Evolutionary conservation across 495 filamentous ascomycete genomes (phyloP), one percentile per base, ranked within the genome.

Genomic region (Penicillium ucsense): DNA sequence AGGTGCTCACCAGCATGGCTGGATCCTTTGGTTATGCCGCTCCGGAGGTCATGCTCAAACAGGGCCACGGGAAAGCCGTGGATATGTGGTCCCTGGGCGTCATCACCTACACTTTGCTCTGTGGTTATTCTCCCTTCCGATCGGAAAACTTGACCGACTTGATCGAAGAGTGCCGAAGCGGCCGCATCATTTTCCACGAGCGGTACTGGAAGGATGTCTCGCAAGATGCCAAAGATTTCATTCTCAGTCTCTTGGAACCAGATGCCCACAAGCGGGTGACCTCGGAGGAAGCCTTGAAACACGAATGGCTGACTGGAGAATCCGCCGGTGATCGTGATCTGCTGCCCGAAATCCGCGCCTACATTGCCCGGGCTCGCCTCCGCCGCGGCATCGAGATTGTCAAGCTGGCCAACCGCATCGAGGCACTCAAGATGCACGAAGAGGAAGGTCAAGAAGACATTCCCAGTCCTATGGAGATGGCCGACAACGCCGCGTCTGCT

Each of bases 41-140:
- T 1, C 92, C 92, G 6, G 92, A 99, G 63, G 90, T 99, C 38
- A 99, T 99, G 92, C 74, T 95, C 41, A 96, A 95, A 73, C 80
- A 87, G 54, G 92, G 94, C 35, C 92, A 99, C 62, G 92, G 94
- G 59, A 97, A 97, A 64, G 86, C 92, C n/a, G 92, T 97, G 31
- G 92, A 99, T 61, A 94, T 99, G 87, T 99, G 92, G 92, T 96
- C 91, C 6, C 74, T 99, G 57, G 92, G 92, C 53, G 91, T 99
- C 54, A 97, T 99, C 60, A 97, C 94, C 31, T 99, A 99, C 70
- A 97, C 94, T 10, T 78, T 99, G n/a, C 86, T 99, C 36, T 99
- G 92, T 67, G 92, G 92, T 43, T 99, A 99, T 68, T 95, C 91
- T 8, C 92, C 92, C 31, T 99, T 97, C 81, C 84, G 92, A 46